phyloP scores from a whole-genome alignment of 2,329 filamentous ascomycete genomes.

The Teratosphaeria pseudoeucalypti region DNA sequence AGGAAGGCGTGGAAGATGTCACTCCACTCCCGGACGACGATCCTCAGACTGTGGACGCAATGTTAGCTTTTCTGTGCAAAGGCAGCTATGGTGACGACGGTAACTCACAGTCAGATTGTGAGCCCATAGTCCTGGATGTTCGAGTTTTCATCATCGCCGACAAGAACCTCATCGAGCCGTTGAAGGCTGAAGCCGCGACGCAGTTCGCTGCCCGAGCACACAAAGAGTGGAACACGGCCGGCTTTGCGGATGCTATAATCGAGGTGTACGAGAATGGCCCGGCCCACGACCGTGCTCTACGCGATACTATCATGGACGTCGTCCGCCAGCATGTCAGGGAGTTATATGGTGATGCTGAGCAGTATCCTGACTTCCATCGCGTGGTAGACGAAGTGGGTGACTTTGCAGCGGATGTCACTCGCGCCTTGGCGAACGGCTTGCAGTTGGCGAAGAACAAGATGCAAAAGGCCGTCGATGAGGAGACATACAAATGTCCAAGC shows the following conservation, averaged over 20 bases:
- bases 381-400: neutral
- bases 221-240: neutral
- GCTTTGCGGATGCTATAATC: conserved; percentile 2
- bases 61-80: conserved; percentile 10
- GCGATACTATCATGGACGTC: neutral
- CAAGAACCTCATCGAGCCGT: conserved; percentile 22
- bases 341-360: neutral
- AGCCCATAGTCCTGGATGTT: conserved; percentile 10
- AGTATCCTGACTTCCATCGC: neutral
- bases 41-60: conserved; percentile 5
- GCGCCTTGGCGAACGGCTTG: conserved; percentile 1
- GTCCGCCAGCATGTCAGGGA: neutral
- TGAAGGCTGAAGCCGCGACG: conserved; percentile 22
- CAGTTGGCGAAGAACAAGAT: conserved; percentile 4
- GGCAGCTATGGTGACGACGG: conserved; percentile 7
- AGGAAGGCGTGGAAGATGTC: neutral
- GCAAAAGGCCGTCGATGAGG: neutral
- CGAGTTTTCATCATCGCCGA: conserved; percentile 24
- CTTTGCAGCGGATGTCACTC: neutral
- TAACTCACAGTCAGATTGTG: conserved; percentile 10
- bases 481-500: neutral
- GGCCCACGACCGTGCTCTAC: neutral
- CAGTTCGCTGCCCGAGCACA: conserved; percentile 15
- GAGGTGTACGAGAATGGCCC: conserved; percentile 2
- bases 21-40: conserved; percentile 1